phyloP scores from a whole-genome alignment of 2,329 filamentous ascomycete genomes.

The Bimuria novae-zelandiae region DNA sequence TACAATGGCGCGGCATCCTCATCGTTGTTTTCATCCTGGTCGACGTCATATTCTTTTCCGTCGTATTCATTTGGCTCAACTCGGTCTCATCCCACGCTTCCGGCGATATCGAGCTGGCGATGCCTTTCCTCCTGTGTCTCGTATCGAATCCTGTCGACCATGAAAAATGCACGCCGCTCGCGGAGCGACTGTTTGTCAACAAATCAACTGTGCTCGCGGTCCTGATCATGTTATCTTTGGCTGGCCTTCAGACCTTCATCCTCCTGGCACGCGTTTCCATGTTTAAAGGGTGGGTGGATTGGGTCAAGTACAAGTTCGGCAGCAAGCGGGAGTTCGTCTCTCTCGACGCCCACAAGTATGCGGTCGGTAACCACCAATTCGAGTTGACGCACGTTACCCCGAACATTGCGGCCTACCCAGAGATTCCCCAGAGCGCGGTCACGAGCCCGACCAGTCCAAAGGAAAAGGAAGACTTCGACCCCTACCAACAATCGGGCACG shows the following conservation, averaged over 20 bases:
- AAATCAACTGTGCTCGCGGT: conserved; percentile 80
- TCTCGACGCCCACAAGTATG: conserved; percentile 66
- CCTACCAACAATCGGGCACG: conserved; percentile 25
- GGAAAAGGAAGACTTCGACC: conserved; percentile 24
- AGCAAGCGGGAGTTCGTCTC: conserved; percentile 83
- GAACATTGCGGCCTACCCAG: conserved; percentile 22
- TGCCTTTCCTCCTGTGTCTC: conserved; percentile 76
- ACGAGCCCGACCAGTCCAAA: conserved; percentile 24
- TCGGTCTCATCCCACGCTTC: conserved; percentile 61
- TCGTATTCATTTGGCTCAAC: conserved; percentile 86
- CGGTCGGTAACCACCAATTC: conserved; percentile 37
- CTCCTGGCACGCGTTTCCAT: conserved; percentile 85
- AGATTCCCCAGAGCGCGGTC: conserved; percentile 35
- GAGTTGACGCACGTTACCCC: conserved; percentile 41
- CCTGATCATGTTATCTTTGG: conserved; percentile 77
- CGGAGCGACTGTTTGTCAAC: conserved; percentile 68
- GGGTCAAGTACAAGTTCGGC: conserved; percentile 57
- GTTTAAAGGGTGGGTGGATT: conserved; percentile 78
- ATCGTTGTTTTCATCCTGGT: conserved; percentile 88
- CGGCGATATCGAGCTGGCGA: conserved; percentile 60
- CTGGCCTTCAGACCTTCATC: conserved; percentile 82
- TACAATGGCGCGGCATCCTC: conserved; percentile 92
- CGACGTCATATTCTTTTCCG: conserved; percentile 91
- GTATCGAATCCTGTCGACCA: conserved; percentile 62
- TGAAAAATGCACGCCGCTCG: conserved; percentile 65